Percentiles rank a stretch among this genome's conserved stretches.
Conservation (phyloP, 495 filamentous ascomycete species). For the Aspergillus heteromorphus region DNA sequence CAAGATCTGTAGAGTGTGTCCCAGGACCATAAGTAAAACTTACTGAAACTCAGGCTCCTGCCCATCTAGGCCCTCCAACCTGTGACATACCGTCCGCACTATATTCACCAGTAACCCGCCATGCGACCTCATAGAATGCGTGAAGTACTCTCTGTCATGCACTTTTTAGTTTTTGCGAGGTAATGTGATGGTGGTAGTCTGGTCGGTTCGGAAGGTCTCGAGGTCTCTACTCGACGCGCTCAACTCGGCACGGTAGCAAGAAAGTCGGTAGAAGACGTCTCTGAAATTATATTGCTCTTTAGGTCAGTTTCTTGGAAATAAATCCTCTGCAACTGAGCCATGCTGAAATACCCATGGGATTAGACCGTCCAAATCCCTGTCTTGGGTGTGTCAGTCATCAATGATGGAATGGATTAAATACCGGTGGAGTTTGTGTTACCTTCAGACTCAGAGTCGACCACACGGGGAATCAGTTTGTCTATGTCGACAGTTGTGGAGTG, state of each 20-base stretch:
- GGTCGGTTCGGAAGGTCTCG: neutral
- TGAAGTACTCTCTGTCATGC: neutral
- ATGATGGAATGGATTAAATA: neutral
- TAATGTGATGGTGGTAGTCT: neutral
- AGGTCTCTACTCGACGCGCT: neutral
- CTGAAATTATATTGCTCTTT: neutral
- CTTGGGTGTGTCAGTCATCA: neutral
- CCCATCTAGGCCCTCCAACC: neutral
- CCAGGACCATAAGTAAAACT: neutral
- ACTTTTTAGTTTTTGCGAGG: conserved; percentile 1
- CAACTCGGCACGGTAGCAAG: neutral
- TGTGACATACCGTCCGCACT: neutral
- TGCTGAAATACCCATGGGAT: conserved; percentile 4
- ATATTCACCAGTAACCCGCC: neutral
- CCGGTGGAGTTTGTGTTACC: neutral
- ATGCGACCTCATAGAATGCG: neutral
- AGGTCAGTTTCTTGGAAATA: neutral
- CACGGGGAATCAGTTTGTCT: neutral
- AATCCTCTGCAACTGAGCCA: neutral
- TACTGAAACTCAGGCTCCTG: neutral
- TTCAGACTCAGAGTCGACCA: neutral
- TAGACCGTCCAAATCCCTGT: neutral
- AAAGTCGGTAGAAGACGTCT: neutral
- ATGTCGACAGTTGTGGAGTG: neutral
- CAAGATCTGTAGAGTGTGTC: too few relatives aligned